phyloP scores from a whole-genome alignment of 495 filamentous ascomycete species.

The Durotheca rogersii region DNA sequence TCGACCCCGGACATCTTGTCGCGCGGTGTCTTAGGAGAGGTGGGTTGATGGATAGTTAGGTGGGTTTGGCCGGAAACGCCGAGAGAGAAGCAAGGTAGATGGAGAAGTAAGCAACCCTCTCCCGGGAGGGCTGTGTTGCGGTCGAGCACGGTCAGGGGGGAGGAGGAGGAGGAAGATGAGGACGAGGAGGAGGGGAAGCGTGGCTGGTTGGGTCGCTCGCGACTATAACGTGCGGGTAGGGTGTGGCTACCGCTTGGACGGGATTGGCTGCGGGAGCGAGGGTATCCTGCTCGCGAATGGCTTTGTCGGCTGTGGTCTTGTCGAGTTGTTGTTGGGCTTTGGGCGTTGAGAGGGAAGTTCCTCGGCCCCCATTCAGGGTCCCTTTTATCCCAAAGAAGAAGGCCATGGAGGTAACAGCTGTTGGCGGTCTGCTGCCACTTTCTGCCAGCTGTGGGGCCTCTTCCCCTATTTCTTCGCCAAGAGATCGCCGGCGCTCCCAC shows the following conservation, averaged over 20 bases:
- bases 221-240: conserved; percentile 26
- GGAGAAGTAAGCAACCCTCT: too few relatives aligned
- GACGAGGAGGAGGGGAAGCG: too few relatives aligned
- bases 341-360: background rate
- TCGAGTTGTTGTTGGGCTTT: too few relatives aligned
- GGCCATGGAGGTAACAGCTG: conserved; percentile 5
- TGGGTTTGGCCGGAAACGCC: too few relatives aligned
- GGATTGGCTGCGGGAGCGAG: conserved; percentile 9
- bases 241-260: conserved; percentile 1
- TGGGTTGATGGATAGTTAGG: background rate
- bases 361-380: background rate
- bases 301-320: conserved; percentile 1
- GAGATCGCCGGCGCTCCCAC: background rate
- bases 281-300: conserved; percentile 9
- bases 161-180: too few relatives aligned
- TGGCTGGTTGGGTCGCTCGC: conserved; percentile 5
- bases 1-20: conserved; percentile 47
- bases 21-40: background rate
- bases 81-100: too few relatives aligned
- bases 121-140: too few relatives aligned
- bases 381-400: conserved; percentile 3
- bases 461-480: conserved; percentile 14
- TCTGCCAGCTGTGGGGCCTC: conserved; percentile 7
- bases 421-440: conserved; percentile 8
- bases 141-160: conserved; percentile 1